These are phyloP conservation scores for Chrysophaeum taylorii DNA, from an alignment of 352 stramenopile species.

Conservation along the genomic window DNA sequence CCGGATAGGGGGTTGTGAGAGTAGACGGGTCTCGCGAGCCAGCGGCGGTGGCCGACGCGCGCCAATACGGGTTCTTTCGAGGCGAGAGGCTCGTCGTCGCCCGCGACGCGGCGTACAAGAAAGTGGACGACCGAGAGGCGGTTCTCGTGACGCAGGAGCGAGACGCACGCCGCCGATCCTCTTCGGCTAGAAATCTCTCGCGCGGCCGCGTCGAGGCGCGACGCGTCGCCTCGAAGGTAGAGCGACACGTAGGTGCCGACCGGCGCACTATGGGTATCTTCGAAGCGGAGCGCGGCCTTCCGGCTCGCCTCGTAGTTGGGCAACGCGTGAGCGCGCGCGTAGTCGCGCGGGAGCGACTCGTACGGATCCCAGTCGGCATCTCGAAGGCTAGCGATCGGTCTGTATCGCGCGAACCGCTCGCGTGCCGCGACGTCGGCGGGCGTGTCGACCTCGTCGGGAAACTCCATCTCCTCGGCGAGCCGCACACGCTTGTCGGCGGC, in stretches of 20 bases:
- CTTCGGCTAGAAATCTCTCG: too few species aligned
- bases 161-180: conserved; percentile 36
- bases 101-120: conserved; percentile 65
- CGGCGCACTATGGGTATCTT: not conserved
- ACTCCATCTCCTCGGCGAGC: conserved; percentile 76
- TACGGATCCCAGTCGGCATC: conserved; percentile 93
- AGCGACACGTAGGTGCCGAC: not conserved
- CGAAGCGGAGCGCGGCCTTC: conserved; percentile 43
- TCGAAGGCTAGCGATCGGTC: conserved; percentile 87
- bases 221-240: conserved; percentile 37
- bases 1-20: conserved; percentile 94
- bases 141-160: conserved; percentile 89
- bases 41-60: conserved; percentile 89
- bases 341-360: conserved; percentile 92
- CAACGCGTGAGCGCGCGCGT: conserved; percentile 92
- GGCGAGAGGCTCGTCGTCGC: conserved; percentile 63
- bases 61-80: conserved; percentile 90
- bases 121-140: conserved; percentile 95
- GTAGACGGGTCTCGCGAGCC: conserved; percentile 81
- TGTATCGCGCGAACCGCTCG: conserved; percentile 77
- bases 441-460: conserved; percentile 85
- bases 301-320: conserved; percentile 84
- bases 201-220: conserved; percentile 33
- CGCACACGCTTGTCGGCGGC: conserved; percentile 66
- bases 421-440: conserved; percentile 52